Conservation (phyloP, 495 filamentous ascomycete genomes). For the Daldinia decipiens region DNA sequence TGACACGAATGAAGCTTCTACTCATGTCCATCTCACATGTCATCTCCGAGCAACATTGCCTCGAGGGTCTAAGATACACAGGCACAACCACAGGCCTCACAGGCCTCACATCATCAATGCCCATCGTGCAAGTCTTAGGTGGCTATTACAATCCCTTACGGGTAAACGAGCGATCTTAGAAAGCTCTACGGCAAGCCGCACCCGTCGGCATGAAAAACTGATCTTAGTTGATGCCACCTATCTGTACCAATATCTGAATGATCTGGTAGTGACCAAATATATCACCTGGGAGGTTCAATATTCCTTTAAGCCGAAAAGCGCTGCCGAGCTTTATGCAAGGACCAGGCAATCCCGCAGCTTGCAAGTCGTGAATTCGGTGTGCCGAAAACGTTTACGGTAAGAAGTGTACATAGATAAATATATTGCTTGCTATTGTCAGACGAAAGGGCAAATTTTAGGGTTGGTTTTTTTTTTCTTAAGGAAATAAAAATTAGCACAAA, state of each 20-base stretch:
- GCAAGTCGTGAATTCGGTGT: constrained; percentile 7
- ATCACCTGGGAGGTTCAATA: not conserved
- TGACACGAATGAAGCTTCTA: constrained; percentile 31
- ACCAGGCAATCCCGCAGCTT: constrained; percentile 10
- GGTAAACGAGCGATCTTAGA: constrained; percentile 4
- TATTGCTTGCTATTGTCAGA: constrained; percentile 24
- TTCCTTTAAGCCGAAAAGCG: constrained; percentile 4
- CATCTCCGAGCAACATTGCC: constrained; percentile 42
- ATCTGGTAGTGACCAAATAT: constrained; percentile 13
- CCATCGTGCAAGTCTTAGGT: constrained; percentile 17
- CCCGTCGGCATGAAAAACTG: not conserved
- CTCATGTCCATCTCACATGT: constrained; percentile 41
- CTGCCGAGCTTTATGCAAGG: constrained; percentile 27
- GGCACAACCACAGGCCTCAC: constrained; percentile 19
- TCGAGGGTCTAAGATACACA: constrained; percentile 37
- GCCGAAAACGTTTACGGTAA: constrained; percentile 12
- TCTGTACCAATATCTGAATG: constrained; percentile 13
- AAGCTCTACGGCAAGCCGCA: not conserved
- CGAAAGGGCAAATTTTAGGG: not conserved
- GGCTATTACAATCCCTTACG: constrained; percentile 1
- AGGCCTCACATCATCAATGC: constrained; percentile 23
- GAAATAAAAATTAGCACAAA: constrained; percentile 8
- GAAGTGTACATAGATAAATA: constrained; percentile 7
- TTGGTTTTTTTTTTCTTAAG: not conserved
- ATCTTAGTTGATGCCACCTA: constrained; percentile 17